phyloP scores from a whole-genome alignment of 2,329 filamentous ascomycete species.

The Lachnellula arida region DNA sequence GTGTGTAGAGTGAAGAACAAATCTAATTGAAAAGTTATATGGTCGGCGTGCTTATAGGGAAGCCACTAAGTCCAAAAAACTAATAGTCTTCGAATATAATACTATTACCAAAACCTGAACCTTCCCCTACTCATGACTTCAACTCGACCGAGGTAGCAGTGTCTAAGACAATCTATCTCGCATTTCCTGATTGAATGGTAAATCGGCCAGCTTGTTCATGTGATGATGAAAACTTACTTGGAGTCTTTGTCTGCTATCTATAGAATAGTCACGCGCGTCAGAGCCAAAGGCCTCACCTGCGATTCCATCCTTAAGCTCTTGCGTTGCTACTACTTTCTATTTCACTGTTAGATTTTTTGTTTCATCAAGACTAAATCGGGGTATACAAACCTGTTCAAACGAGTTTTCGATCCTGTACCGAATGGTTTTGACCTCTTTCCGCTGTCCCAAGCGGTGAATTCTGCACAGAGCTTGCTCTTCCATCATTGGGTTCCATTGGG shows the following conservation, averaged over 20 bases:
- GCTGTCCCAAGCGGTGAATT: slow-evolving; percentile 26
- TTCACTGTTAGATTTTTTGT: background rate
- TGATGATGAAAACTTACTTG: background rate
- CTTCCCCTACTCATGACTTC: no score
- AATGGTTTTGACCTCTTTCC: slow-evolving; percentile 19
- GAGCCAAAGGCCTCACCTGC: slow-evolving; percentile 1
- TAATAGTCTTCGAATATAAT: no score
- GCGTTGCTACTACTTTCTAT: slow-evolving; percentile 20
- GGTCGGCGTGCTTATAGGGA: no score
- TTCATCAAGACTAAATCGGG: no score
- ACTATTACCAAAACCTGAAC: no score
- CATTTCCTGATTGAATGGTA: background rate
- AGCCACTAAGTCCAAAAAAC: no score
- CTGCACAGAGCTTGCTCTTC: slow-evolving; percentile 30
- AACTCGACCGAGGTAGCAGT: no score
- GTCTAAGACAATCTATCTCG: background rate
- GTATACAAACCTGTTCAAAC: slow-evolving; percentile 20
- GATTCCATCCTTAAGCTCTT: slow-evolving; percentile 17
- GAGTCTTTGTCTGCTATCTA: background rate
- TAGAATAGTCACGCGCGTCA: background rate
- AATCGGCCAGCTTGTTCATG: background rate
- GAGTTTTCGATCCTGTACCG: slow-evolving; percentile 27
- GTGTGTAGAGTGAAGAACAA: no score
- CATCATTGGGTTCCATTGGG: slow-evolving; percentile 32
- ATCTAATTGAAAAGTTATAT: no score